These are phyloP conservation scores for Sporisorium exsertum DNA, from an alignment of 1,284 basidiomycete genomes.

Conservation along the genomic window DNA sequence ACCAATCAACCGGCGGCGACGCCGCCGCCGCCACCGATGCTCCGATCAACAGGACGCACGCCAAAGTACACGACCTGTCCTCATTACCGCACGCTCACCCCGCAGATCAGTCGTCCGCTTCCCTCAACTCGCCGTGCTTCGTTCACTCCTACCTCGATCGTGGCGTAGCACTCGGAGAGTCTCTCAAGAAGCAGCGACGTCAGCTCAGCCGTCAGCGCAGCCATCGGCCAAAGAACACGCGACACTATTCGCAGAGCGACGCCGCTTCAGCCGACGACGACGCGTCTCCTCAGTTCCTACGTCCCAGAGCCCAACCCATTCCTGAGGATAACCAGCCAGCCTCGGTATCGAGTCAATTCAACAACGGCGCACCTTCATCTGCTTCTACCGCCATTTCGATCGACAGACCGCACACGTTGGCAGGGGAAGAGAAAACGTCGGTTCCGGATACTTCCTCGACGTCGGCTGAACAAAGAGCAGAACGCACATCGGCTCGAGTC, in stretches of 20 bases:
- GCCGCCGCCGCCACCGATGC: background rate
- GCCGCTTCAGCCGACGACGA: slow-evolving; percentile 32
- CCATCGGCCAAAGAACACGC: slow-evolving; percentile 8
- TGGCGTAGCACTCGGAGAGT: slow-evolving; percentile 48
- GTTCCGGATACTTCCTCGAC: slow-evolving; percentile 29
- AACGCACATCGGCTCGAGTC: slow-evolving; percentile 29
- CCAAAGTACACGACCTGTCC: slow-evolving; percentile 49
- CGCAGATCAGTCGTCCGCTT: slow-evolving; percentile 18
- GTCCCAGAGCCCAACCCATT: slow-evolving; percentile 1
- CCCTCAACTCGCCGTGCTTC: slow-evolving; percentile 54
- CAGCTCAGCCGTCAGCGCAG: slow-evolving; percentile 33
- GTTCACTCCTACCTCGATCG: slow-evolving; percentile 60
- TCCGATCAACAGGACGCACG: slow-evolving; percentile 41
- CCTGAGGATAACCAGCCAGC: background rate
- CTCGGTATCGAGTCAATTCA: background rate
- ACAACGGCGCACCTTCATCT: background rate
- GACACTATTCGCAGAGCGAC: slow-evolving; percentile 29
- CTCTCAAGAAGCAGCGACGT: slow-evolving; percentile 45
- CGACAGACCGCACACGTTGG: background rate
- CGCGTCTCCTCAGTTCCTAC: slow-evolving; percentile 6
- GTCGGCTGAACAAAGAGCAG: background rate
- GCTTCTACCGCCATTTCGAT: slow-evolving; percentile 1
- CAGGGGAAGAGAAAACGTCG: slow-evolving; percentile 17
- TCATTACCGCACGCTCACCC: slow-evolving; percentile 28
- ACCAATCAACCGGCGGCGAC: background rate